Evolutionary conservation across 2,329 filamentous ascomycete genomes (phyloP).

Genomic region (Scedosporium minutisporum): DNA sequence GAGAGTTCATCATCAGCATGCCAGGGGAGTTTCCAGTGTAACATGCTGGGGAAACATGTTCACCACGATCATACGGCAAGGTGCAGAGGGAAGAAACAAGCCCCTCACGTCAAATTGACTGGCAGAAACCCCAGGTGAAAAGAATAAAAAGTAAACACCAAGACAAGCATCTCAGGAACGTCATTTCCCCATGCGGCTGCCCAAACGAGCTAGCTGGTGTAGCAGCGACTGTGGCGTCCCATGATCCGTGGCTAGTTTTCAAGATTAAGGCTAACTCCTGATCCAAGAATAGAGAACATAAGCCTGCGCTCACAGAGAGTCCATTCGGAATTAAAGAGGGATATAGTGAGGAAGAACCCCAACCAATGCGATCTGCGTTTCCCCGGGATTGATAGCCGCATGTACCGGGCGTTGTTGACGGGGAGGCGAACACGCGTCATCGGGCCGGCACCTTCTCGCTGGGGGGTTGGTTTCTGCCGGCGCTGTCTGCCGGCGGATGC

Average conservation of each 20-base stretch:
- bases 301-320: too few relatives aligned
- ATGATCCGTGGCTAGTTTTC: neutral
- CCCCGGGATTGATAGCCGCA: neutral
- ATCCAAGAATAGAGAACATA: neutral
- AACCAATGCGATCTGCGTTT: too few relatives aligned
- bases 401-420: neutral
- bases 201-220: neutral
- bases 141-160: too few relatives aligned
- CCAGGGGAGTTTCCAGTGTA: too few relatives aligned
- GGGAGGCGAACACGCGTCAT: neutral
- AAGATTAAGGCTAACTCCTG: neutral
- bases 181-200: neutral
- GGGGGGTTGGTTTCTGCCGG: neutral
- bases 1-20: neutral
- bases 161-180: neutral
- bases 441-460: neutral
- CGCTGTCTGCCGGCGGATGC: conserved; percentile 1
- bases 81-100: neutral
- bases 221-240: neutral
- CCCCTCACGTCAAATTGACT: neutral
- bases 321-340: too few relatives aligned
- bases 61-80: neutral
- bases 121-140: neutral
- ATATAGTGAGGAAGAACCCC: too few relatives aligned
- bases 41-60: too few relatives aligned